phyloP scores from a whole-genome alignment of 139 green algal genomes.

The Desmodesmus armatus region DNA sequence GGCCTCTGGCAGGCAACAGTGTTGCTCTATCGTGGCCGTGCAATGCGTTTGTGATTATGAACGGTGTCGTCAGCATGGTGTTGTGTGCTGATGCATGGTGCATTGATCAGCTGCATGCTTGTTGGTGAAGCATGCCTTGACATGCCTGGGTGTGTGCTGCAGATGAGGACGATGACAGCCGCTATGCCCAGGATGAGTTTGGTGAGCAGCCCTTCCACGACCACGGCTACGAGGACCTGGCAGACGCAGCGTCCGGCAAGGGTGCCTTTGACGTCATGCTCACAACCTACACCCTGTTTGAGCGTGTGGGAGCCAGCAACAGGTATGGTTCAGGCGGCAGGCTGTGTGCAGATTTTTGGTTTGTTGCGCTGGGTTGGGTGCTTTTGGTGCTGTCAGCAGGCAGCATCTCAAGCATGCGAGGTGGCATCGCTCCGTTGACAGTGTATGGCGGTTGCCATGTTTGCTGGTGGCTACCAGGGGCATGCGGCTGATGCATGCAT shows the following conservation, averaged over 20 bases:
- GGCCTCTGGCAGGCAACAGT: no score
- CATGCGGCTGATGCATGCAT: no score
- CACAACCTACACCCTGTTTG: conserved; percentile 92
- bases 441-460: no score
- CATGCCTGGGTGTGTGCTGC: background rate
- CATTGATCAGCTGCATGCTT: background rate
- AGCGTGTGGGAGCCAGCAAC: conserved; percentile 72
- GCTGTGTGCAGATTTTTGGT: background rate
- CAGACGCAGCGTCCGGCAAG: conserved; percentile 39
- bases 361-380: no score
- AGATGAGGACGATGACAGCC: conserved; percentile 42
- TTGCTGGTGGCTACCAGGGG: no score
- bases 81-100: background rate
- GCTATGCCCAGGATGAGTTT: conserved; percentile 41
- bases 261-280: conserved; percentile 91
- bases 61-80: no score
- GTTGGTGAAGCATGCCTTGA: background rate
- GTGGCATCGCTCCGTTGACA: no score
- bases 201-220: conserved; percentile 42
- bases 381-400: no score
- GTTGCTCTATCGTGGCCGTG: no score
- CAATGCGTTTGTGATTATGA: no score
- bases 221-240: conserved; percentile 42
- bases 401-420: no score
- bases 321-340: conserved; percentile 6